Evolutionary conservation across 768 basidiomycete species (phyloP), one percentile per base, ranked within the genome.

Genomic region (Guyanaporus albipodus): DNA sequence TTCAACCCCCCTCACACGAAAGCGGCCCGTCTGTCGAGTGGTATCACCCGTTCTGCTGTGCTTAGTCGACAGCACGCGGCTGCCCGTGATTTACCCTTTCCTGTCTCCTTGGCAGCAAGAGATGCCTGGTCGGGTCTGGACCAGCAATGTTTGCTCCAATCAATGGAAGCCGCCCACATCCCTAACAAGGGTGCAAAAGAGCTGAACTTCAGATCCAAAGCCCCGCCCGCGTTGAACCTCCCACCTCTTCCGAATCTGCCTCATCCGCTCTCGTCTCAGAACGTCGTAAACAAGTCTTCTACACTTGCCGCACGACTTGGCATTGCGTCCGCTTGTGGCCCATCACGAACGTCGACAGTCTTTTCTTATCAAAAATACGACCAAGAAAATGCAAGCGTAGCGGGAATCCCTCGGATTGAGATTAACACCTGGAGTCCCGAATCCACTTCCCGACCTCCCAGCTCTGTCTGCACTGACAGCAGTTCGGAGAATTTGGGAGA

Each of bases 1-100:
- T 31, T 44, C 31, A 21, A 46, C 26, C 46, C 48, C 21, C 39
- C 35, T n/a, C 38, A 35, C 17, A 38, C 14, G 23, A 52, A 49
- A 36, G 37, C 34, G 12, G 15, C 10, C 9, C 17, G 35, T 24
- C 21, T 22, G 23, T 21, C n/a, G 9, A 35, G 39, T 15, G 3
- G 10, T 24, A 44, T 52, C 24, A 29, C 46, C 17, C 43, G 49
- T 24, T 44, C 51, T 32, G 34, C 41, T 8, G 38, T 47, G 43
- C 39, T 51, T 35, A 39, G 42, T 39, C 56, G 48, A 31, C 61
- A 49, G 43, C 28, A 27, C 19, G 32, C 48, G 14, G 32, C 51
- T 14, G 24, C 12, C 42, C 27, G 47, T 6, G 44, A 35, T 9
- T 42, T 37, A 35, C 12, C 14, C 33, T 8, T 43, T 34, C 44